Base-by-base conservation (phyloP, 192 early-diverging fungal genomes). In the Linnemannia exigua region DNA sequence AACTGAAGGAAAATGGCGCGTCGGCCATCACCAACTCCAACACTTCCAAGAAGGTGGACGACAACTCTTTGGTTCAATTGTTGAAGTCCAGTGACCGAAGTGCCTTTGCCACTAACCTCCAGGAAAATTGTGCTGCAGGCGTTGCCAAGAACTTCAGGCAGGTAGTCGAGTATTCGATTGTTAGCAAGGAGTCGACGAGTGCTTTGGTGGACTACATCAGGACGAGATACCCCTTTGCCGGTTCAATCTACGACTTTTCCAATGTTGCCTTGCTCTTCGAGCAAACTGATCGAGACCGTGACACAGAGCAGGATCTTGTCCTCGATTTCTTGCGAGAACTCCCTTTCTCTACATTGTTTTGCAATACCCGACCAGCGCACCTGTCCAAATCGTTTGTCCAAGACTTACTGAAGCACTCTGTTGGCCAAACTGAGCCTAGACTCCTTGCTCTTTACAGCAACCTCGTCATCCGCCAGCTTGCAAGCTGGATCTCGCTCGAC, bases 201-300 rank as follows among this genome's bases (percentile, higher is more conserved):
- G 87, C 87, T 35, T 50, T 92, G 31, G 44, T 88, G 2, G 87
- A 88, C 11, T 92, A 90, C 35, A 37, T 92, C 31, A 46, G 71
- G 36, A 79, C 79, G 36, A 77, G 89, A 5, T 79, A 81, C 67
- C 91, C 91, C 17, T 80, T 87, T 58, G 72, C 85, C 41, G 85
- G 90, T 15, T 87, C 78, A 11, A 28, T 92, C n/a, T 90, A 90
- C 41, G 50, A 44, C 48, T 31, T 87, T 48, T 28, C 72, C 20
- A 70, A 75, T 15, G 66, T 87, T 7, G 28, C 75, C 20, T 38
- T 20, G 19, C 36, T 74, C 7, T 31, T 84, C 38, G 37, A 41
- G 5, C 28, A 68, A 16, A 28, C 7, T 1, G 19, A 35, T 35
- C 58, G 72, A 44, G 67, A 75, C 2, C n/a, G 54, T 5, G 68